These are phyloP conservation scores for Suhomyces tanzawaensis DNA, from an alignment of 805 yeast species.

Conservation along the genomic window DNA sequence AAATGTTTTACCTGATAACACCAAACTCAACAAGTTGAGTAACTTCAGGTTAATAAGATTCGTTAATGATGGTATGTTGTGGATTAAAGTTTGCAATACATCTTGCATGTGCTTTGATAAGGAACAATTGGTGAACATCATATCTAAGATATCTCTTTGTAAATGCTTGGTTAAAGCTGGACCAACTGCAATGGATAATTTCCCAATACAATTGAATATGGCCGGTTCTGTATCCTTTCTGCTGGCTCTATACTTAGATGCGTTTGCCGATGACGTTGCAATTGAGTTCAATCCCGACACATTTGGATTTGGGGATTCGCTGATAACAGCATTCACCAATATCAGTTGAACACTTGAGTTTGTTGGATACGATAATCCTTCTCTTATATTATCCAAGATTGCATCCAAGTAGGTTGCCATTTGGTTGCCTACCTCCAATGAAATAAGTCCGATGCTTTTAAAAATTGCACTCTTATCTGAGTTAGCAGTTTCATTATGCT, in stretches of 20 bases:
- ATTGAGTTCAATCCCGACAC: constrained; percentile 22
- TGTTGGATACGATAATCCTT: constrained; percentile 54
- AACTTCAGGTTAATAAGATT: constrained; percentile 69
- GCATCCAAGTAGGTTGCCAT: constrained; percentile 87
- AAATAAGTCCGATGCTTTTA: constrained; percentile 79
- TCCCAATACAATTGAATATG: constrained; percentile 83
- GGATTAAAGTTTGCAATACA: constrained; percentile 64
- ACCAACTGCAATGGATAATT: constrained; percentile 84
- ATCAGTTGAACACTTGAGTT: constrained; percentile 39
- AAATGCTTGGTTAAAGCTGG: constrained; percentile 89
- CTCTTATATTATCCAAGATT: constrained; percentile 78
- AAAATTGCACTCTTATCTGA: constrained; percentile 73
- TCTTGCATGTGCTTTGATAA: constrained; percentile 80
- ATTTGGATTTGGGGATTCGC: constrained; percentile 16
- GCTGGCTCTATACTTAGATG: constrained; percentile 52
- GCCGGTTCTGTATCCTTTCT: constrained; percentile 81
- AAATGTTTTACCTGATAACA: constrained; percentile 77
- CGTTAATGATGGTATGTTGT: constrained; percentile 76
- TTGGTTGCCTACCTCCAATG: constrained; percentile 74
- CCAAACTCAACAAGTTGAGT: constrained; percentile 67
- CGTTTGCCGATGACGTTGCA: constrained; percentile 27
- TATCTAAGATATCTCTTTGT: constrained; percentile 74
- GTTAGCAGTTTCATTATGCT: constrained; percentile 36
- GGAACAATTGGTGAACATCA: constrained; percentile 73
- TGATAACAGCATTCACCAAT: constrained; percentile 38